phyloP scores from a whole-genome alignment of 1,284 basidiomycete genomes.

The Ustilago trichophora region DNA sequence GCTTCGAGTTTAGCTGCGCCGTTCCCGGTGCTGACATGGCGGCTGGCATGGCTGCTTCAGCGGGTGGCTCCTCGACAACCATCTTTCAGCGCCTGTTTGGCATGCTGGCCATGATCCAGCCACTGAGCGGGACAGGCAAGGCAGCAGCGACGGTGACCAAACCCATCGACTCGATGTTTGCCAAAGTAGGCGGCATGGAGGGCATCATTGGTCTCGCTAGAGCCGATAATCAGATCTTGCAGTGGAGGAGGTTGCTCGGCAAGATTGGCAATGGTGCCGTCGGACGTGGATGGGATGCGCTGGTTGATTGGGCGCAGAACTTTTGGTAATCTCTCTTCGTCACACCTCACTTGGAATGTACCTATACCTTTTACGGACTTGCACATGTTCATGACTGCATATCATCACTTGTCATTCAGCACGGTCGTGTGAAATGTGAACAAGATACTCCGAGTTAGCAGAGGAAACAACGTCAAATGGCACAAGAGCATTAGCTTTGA shows the following conservation, averaged over 20 bases:
- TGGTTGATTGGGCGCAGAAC: constrained; percentile 55
- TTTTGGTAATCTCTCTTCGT: constrained; percentile 50
- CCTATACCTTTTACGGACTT: neutral
- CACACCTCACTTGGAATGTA: too few relatives aligned
- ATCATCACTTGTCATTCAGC: too few relatives aligned
- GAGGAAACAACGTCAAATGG: too few relatives aligned
- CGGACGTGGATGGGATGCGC: constrained; percentile 50
- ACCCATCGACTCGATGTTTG: constrained; percentile 42
- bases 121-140: constrained; percentile 10
- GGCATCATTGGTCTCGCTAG: constrained; percentile 49
- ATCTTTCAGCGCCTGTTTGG: constrained; percentile 19
- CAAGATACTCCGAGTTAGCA: too few relatives aligned
- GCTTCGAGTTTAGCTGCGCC: constrained; percentile 61
- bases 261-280: constrained; percentile 53
- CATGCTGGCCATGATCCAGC: constrained; percentile 12
- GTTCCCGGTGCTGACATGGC: constrained; percentile 15
- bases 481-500: too few relatives aligned
- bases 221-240: constrained; percentile 53
- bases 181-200: constrained; percentile 49
- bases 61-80: too few relatives aligned
- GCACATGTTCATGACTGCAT: neutral
- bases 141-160: constrained; percentile 19
- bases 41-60: constrained; percentile 7
- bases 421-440: too few relatives aligned
- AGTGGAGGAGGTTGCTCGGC: constrained; percentile 52